Conservation (phyloP, 176 grass and related monocot species). For the Oryza brachyantha region DNA sequence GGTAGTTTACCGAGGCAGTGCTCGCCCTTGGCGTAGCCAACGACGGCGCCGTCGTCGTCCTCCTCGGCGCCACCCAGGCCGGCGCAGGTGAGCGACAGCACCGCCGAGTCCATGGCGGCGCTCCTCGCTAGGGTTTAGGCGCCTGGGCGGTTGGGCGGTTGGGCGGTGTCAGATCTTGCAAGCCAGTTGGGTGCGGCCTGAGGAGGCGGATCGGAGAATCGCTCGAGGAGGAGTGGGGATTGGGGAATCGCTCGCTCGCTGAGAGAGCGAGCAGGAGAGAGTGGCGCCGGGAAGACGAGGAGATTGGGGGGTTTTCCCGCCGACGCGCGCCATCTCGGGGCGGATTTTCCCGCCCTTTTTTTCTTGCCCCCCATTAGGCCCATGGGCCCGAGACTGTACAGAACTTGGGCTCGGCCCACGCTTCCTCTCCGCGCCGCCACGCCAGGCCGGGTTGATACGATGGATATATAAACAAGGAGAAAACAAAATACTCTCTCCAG, state of each 20-base stretch:
- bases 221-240: background rate
- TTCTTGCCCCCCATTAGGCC: no score
- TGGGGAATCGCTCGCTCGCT: background rate
- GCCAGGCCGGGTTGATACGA: no score
- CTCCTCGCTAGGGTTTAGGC: constrained; percentile 22
- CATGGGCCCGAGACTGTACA: no score
- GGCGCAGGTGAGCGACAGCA: constrained; percentile 59
- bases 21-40: constrained; percentile 66
- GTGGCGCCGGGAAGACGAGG: constrained; percentile 15
- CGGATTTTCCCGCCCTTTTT: constrained; percentile 28
- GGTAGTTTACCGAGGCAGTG: constrained; percentile 62
- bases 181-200: background rate
- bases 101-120: constrained; percentile 55
- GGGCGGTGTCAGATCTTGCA: background rate
- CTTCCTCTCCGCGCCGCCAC: no score
- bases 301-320: constrained; percentile 31
- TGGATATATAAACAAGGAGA: no score
- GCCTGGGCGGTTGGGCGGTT: background rate
- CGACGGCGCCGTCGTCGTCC: constrained; percentile 49
- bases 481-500: no score
- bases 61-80: constrained; percentile 42
- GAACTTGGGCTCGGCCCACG: no score
- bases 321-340: constrained; percentile 19
- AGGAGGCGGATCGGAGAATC: background rate
- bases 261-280: background rate